Evolutionary conservation across 192 early-diverging fungal species (phyloP), one percentile per base, ranked within the genome.

Genomic region (Tieghemiomyces parasiticus): DNA sequence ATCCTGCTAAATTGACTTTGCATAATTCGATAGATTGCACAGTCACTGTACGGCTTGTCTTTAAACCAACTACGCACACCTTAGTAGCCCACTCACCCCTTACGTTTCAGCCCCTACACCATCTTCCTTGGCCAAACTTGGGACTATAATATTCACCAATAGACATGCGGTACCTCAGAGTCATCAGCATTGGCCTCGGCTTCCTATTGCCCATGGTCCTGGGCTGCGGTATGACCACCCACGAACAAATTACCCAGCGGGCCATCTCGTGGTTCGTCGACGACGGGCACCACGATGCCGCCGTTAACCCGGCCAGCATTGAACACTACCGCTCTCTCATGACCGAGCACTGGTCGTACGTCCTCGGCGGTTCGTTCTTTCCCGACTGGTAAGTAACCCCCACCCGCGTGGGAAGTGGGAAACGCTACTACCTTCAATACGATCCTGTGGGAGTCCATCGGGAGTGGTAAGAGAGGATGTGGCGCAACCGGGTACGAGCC

Each of bases 331-430:
- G 24, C 4, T 13, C 22, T 14, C 14, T 52, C 2, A 16, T 52
- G 28, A 13, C 14, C 19, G 50, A 52, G 50, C 28, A 52, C 50
- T 16, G 20, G 19, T 26, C 50, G 25, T 52, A 52, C 29, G 50
- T 28, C 14, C 50, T 26, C 20, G 50, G n/a, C 3, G 50, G 50
- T 2, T 52, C 50, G 25, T 52, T 52, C 28, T 52, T 52, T 25
- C 50, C 50, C 1, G 50, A 52, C 28, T 52, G 50, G 49, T 50
- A 50, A 50, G 49, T 50, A 22, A 12, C 49, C 8, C 26, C 9
- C 8, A 24, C 19, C 9, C 49, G n/a, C 19, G 10, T 26, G 26
- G 8, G 22, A 50, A 50, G 9, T 8, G 6, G 9, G 12, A 25
- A 8, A 8, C 26, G 9, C 24, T 22, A 16, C 19, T 22, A 50